Conservation (phyloP, 2,329 filamentous ascomycete genomes). For the Fusarium acutatum region DNA sequence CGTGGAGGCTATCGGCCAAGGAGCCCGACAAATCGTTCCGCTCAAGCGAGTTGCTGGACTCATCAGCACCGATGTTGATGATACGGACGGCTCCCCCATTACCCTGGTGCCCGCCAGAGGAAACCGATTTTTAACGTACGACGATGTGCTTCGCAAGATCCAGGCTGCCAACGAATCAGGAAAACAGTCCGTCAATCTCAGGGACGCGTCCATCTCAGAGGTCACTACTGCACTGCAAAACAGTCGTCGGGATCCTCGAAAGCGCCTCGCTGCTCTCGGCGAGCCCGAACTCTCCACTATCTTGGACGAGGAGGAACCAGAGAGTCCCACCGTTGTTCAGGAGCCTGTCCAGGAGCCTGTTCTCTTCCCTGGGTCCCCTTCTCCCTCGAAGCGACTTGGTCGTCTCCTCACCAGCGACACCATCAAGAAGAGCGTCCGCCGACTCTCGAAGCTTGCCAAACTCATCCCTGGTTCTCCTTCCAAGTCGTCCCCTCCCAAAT, state of each 20-base stretch:
- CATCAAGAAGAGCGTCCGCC: constrained; percentile 34
- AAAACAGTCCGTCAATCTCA: constrained; percentile 35
- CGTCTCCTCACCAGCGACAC: constrained; percentile 41
- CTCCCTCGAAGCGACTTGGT: constrained; percentile 44
- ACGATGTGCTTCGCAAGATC: constrained; percentile 39
- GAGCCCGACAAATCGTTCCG: constrained; percentile 33
- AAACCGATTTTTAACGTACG: constrained; percentile 39
- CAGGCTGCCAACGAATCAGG: constrained; percentile 32
- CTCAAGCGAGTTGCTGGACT: constrained; percentile 40
- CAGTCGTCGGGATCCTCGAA: constrained; percentile 34
- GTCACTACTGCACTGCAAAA: constrained; percentile 30
- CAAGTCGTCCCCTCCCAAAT: neutral
- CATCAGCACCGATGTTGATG: constrained; percentile 13
- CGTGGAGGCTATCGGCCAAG: constrained; percentile 7
- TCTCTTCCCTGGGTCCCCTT: constrained; percentile 38
- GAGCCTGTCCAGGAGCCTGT: constrained; percentile 35
- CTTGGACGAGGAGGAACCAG: constrained; percentile 42
- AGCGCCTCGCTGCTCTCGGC: constrained; percentile 35
- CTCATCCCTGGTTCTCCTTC: neutral
- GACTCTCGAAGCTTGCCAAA: constrained; percentile 26
- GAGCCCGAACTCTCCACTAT: constrained; percentile 41
- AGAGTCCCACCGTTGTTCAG: constrained; percentile 36
- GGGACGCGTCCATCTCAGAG: constrained; percentile 41
- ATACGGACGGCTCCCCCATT: neutral
- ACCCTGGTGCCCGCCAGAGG: constrained; percentile 28